Evolutionary conservation across 2,329 filamentous ascomycete species (phyloP), one percentile per base, ranked within the genome.

Genomic region (Clonostachys byssicola): DNA sequence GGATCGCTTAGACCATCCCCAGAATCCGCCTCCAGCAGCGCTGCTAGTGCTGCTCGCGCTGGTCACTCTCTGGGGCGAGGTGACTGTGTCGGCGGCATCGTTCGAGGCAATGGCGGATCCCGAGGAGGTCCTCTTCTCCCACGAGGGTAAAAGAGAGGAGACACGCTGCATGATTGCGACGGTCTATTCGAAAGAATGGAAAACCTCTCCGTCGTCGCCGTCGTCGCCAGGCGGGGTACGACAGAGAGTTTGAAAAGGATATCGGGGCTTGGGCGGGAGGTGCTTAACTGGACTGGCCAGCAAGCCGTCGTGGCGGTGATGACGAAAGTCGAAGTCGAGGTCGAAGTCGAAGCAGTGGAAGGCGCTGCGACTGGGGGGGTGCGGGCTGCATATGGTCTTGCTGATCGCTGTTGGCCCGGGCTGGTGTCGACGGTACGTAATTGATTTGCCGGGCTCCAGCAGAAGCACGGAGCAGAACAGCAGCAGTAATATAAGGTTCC

Each of bases 141-240:
- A 71, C n/a, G 68, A 68, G 51, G 68, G 68, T 49, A 72, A 63
- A 51, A 72, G 68, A 49, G 63, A 58, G 51, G 68, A 72, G 51
- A 72, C 67, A 56, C 68, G 66, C 65, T 72, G 68, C 68, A 72
- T 72, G 53, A 53, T 57, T 59, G 58, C 23, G 23, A 30, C 23
- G 23, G 23, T 30, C 23, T 30, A 30, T 30, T 30, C 10, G 16
- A 14, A 34, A 43, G 57, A 35, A 17, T 33, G 35, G 13, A 23
- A 38, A 12, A 60, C 60, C 61, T 62, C 63, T 63, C 60, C 56
- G 57, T 55, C 54, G 63, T 61, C 56, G 57, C 56, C 61, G 56
- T 47, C 35, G n/a, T 40, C 12, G 16, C 30, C 12, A 30, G 35
- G 35, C 14, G 20, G 6, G 30, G 41, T 12, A 34, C 18, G 43